Evolutionary conservation across 805 yeast genomes (phyloP), one percentile per base, ranked within the genome.

Genomic region (Dipodascus albidus): DNA sequence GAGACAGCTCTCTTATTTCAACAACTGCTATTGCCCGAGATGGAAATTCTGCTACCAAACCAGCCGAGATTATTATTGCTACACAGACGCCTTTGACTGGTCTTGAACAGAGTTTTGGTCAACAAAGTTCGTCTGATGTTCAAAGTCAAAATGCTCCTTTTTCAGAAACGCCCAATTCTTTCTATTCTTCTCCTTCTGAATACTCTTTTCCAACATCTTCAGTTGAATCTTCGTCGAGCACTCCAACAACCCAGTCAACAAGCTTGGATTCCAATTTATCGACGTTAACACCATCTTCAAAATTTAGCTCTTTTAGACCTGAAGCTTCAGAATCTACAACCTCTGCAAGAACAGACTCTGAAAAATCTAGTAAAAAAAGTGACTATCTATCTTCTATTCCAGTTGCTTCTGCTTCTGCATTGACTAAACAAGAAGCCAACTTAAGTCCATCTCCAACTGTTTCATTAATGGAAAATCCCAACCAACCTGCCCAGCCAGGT

Each of bases 61-160:
- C 33, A 6, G 33, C 33, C 33, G 33, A 27, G 6, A 27, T 11
- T 27, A 27, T 27, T 27, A 27, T 27, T 27, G 33, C 33, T 27
- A 27, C 33, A 27, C 33, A 27, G 17, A 38, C 44, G 44, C 44
- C 44, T 17, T 6, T 19, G 44, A 14, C 44, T 38, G 20, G 44
- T 17, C 17, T 19, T 14, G 44, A 38, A 38, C 44, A 38, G 20
- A 38, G 44, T 38, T 38, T 38, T 17, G 20, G 6, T 11, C 44
- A 38, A 38, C 20, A n/a, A 38, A 38, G 44, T 38, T 38, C 44
- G 44, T 38, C 44, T 38, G 44, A 38, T 38, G 44, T 17, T 19
- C 44, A 38, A 38, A 38, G 44, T 38, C 44, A 38, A 38, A 38
- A 38, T 14, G 44, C 4, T 38, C 44, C 44, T 38, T 38, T 17